Evolutionary conservation across 1,139 yeast genomes (phyloP).

Genomic region (Sugiyamaella paludigena): DNA sequence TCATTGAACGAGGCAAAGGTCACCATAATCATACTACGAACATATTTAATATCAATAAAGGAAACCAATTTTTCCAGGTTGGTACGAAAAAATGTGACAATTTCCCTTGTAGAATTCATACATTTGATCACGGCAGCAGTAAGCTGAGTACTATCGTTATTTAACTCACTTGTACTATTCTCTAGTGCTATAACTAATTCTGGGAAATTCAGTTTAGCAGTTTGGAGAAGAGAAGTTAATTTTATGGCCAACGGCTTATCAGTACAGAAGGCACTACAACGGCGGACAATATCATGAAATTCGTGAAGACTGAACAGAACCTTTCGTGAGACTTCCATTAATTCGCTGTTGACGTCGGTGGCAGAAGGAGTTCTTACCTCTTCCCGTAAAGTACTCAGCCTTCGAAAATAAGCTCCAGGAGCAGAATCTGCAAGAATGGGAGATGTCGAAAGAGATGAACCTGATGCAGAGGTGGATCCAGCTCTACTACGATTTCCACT

Average conservation of each 20-base stretch:
- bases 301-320: conserved; percentile 53
- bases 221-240: conserved; percentile 54
- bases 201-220: conserved; percentile 44
- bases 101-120: conserved; percentile 24
- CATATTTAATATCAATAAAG: conserved; percentile 60
- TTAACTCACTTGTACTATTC: conserved; percentile 17
- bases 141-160: conserved; percentile 9
- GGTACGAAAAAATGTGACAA: conserved; percentile 26
- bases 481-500: conserved; percentile 7
- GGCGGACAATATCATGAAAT: conserved; percentile 63
- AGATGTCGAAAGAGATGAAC: conserved; percentile 17
- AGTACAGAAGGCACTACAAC: conserved; percentile 63
- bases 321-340: conserved; percentile 37
- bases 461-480: conserved; percentile 8
- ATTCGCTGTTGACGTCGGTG: conserved; percentile 15
- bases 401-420: conserved; percentile 60
- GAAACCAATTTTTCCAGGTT: conserved; percentile 32
- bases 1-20: conserved; percentile 74
- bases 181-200: conserved; percentile 30
- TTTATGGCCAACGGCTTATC: conserved; percentile 62
- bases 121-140: conserved; percentile 19
- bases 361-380: conserved; percentile 27
- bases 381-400: conserved; percentile 69
- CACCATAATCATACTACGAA: conserved; percentile 70
- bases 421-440: conserved; percentile 35